Conservation (phyloP, 2,329 filamentous ascomycete species). For the Monosporascus sp. region DNA sequence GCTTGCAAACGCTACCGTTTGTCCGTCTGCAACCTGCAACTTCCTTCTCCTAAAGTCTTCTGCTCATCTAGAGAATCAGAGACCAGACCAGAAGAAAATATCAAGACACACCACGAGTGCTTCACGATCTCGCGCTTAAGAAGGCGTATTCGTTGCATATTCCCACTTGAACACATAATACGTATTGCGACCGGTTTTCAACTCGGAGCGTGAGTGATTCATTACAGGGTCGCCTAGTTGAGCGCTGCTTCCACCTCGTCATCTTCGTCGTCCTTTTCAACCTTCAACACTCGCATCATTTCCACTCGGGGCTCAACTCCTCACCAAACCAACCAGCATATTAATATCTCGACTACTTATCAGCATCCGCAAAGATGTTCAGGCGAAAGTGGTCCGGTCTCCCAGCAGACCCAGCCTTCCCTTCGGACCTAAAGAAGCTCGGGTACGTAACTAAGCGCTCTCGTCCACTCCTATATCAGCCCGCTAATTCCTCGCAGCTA, state of each 20-base stretch:
- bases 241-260: background rate
- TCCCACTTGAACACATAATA: too few relatives aligned
- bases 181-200: too few relatives aligned
- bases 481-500: conserved; percentile 47
- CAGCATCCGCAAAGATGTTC: conserved; percentile 58
- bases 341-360: background rate
- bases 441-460: conserved; percentile 49
- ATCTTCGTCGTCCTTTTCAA: background rate
- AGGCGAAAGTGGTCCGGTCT: conserved; percentile 62
- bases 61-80: background rate
- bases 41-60: background rate
- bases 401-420: conserved; percentile 64
- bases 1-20: background rate
- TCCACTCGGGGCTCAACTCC: background rate
- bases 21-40: background rate
- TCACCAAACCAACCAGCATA: background rate
- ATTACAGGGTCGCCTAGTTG: too few relatives aligned
- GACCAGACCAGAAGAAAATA: too few relatives aligned
- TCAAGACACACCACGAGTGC: too few relatives aligned
- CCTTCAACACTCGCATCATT: background rate
- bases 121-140: too few relatives aligned
- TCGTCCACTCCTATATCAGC: background rate
- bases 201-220: too few relatives aligned
- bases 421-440: conserved; percentile 60
- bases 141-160: too few relatives aligned